phyloP scores from a whole-genome alignment of 148 eudicot species.

The Limonium bicolor region DNA sequence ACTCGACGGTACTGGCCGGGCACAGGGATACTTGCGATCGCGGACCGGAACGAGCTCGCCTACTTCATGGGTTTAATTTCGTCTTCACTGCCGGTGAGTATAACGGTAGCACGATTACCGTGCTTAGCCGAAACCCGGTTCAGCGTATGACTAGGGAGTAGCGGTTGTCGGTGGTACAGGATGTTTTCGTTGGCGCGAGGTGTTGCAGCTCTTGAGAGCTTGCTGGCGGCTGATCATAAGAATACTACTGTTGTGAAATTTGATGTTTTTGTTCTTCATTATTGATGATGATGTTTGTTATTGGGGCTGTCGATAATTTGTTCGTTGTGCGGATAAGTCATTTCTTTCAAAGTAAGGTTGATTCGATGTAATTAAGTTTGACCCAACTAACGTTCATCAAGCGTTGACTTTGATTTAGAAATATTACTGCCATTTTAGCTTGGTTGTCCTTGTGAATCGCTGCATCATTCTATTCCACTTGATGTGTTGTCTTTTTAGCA shows the following conservation, averaged over 20 bases:
- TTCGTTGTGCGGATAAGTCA: too few relatives aligned
- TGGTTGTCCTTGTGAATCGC: too few relatives aligned
- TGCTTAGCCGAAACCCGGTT: not conserved
- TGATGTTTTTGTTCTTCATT: constrained; percentile 2
- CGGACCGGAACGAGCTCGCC: not conserved
- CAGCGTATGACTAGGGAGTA: not conserved
- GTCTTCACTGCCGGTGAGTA: not conserved
- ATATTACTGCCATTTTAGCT: too few relatives aligned
- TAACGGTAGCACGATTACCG: not conserved
- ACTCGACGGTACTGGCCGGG: not conserved
- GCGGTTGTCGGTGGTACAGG: constrained; percentile 2
- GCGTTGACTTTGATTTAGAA: too few relatives aligned
- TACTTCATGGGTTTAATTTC: constrained; percentile 1
- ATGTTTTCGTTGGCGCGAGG: not conserved
- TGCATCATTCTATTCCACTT: too few relatives aligned
- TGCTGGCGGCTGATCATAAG: not conserved
- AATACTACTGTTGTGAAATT: constrained; percentile 1
- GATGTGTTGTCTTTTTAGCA: too few relatives aligned
- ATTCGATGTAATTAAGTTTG: too few relatives aligned
- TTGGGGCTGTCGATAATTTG: too few relatives aligned
- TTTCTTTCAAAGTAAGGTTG: too few relatives aligned
- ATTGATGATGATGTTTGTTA: not conserved
- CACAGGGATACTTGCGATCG: not conserved
- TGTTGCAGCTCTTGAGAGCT: not conserved
- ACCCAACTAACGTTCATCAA: too few relatives aligned